Base-by-base conservation (phyloP, 2,329 filamentous ascomycete species). In the Penicillium vulpinum region DNA sequence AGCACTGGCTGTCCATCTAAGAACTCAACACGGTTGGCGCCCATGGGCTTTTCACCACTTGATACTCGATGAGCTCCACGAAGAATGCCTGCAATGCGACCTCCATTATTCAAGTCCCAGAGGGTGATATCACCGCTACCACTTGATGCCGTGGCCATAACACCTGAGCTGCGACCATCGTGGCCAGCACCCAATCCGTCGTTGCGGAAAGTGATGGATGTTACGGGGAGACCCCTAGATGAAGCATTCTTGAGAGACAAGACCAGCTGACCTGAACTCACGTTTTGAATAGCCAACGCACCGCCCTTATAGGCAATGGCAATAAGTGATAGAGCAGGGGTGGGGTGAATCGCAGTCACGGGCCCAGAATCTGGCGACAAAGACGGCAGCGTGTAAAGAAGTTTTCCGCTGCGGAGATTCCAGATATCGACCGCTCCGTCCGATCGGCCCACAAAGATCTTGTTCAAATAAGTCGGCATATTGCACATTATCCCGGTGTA, bases 391-490 rank as follows among this genome's bases (percentile, higher is more conserved):
- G 92, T 95, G 74, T 97, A 95, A 28, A 99, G 85, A 52, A 97
- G 81, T 73, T 95, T 96, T 46, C 82, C 92, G 4, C 91, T 96
- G 71, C 89, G 95, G 59, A 99, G 80, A 70, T 99, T 99, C 93
- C 94, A 99, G 49, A 99, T 96, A 70, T 99, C 94, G 9, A 97
- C 88, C 73, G 87, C 89, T 7, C 94, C 94, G 72, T 99, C 92
- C 61, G 84, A 85, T 67, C 91, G 87, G 10, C 91, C 95, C 3
- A 91, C 89, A 63, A 97, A 91, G 43, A 99, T 85, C 76, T 99
- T 99, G 81, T 99, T 99, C 59, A 99, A 77, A 74, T 92, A 96
- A 0, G 94, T 97, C 1, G 93, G 92, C 88, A 97, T 91, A 67
- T 85, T 95, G 71, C 87, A 89, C 64, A 96, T 83, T 48, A 88